Evolutionary conservation across 176 grass and related monocot genomes (phyloP).

Genomic region (Carex scoparia): DNA sequence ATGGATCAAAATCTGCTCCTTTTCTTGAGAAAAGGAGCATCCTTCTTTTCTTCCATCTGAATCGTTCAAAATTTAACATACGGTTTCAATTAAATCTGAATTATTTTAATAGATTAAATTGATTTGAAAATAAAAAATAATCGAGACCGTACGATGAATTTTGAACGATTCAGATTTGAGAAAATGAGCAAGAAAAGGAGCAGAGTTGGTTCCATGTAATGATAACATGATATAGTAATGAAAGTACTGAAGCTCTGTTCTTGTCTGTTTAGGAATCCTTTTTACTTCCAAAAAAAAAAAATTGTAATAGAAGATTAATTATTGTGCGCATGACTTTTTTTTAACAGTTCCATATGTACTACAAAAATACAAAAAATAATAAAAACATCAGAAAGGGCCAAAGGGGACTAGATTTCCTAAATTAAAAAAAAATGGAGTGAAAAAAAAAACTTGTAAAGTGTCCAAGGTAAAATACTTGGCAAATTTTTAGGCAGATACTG

Average conservation of each 20-base stretch:
- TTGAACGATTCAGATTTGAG: too few relatives aligned
- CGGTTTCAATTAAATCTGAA: too few relatives aligned
- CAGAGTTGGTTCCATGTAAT: too few relatives aligned
- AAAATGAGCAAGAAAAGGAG: too few relatives aligned
- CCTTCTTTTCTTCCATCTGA: too few relatives aligned
- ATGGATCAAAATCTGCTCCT: too few relatives aligned
- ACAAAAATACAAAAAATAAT: neutral
- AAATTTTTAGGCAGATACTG: neutral
- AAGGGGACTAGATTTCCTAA: neutral
- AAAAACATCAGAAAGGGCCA: neutral
- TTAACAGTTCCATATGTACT: neutral
- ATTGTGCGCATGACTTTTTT: neutral
- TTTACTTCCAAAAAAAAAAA: neutral
- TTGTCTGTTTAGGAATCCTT: neutral
- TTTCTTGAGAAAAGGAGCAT: too few relatives aligned
- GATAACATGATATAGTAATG: too few relatives aligned
- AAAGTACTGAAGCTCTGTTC: neutral
- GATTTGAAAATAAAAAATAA: too few relatives aligned
- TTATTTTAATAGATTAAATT: too few relatives aligned
- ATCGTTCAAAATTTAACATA: too few relatives aligned
- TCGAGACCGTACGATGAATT: too few relatives aligned
- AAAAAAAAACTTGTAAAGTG: neutral
- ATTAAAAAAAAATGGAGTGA: neutral
- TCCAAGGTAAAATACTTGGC: neutral
- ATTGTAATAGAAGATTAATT: neutral